Evolutionary conservation across 768 basidiomycete species (phyloP).

Genomic region (Leucocoprinus birnbaumii): DNA sequence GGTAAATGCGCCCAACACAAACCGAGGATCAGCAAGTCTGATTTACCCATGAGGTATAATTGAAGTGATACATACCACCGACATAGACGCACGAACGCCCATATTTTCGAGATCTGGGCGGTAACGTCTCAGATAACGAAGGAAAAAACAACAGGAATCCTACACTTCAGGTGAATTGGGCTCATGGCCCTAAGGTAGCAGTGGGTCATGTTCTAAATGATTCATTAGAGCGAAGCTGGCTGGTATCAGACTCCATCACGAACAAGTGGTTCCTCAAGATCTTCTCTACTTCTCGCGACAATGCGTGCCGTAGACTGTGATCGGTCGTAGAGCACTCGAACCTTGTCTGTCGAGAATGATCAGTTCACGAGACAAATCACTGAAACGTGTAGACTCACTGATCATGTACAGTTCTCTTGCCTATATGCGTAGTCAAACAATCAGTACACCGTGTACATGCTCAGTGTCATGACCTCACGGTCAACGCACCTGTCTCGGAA

Average conservation of each 20-base stretch:
- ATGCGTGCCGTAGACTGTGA: constrained; percentile 71
- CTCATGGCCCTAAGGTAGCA: constrained; percentile 85
- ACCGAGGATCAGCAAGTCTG: neutral
- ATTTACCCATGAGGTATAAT: neutral
- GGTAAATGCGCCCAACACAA: neutral
- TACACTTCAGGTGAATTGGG: constrained; percentile 80
- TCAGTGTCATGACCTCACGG: neutral
- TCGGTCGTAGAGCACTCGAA: constrained; percentile 73
- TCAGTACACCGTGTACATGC: neutral
- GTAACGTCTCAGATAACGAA: neutral
- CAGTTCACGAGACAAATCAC: neutral
- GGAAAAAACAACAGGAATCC: constrained; percentile 15
- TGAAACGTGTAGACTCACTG: constrained; percentile 36
- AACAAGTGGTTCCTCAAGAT: constrained; percentile 67
- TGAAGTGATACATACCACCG: constrained; percentile 49
- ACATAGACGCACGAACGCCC: constrained; percentile 84
- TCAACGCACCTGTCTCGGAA: constrained; percentile 58
- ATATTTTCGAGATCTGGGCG: constrained; percentile 68
- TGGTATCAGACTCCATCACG: constrained; percentile 15
- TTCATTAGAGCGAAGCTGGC: neutral
- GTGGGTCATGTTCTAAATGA: constrained; percentile 72
- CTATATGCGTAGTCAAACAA: constrained; percentile 24
- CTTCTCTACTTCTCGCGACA: constrained; percentile 56
- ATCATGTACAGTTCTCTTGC: constrained; percentile 67
- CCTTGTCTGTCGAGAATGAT: constrained; percentile 50